Conservation (phyloP, 2,329 filamentous ascomycete genomes). For the Stenocarpella maydis region DNA sequence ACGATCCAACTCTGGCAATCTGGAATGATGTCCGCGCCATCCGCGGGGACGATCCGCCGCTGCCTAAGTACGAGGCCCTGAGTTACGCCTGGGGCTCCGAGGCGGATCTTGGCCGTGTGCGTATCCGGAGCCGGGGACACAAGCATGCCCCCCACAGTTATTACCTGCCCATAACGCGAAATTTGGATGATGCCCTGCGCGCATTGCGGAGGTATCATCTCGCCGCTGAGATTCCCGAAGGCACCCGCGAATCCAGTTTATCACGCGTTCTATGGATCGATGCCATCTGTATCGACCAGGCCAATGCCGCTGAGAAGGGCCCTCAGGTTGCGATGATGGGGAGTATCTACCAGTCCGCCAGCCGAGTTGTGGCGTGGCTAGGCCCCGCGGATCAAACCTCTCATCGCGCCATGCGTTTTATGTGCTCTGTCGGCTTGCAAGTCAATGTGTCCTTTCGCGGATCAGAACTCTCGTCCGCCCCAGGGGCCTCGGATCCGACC, state of each 20-base stretch:
- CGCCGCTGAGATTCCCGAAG: not conserved
- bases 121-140: not conserved
- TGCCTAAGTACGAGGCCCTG: conserved; percentile 8
- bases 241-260: not conserved
- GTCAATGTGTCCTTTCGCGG: conserved; percentile 3
- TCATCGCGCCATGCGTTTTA: not conserved
- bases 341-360: conserved; percentile 3
- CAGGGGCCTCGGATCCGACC: not conserved
- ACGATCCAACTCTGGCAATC: not conserved
- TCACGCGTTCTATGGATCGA: conserved; percentile 24
- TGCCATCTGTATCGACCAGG: no score
- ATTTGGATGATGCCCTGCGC: not conserved
- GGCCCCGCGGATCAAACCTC: conserved; percentile 9
- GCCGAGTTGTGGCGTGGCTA: conserved; percentile 26
- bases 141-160: not conserved
- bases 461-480: not conserved
- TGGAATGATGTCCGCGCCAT: not conserved
- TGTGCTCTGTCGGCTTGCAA: conserved; percentile 1
- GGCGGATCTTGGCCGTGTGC: not conserved
- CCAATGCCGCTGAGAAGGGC: conserved; percentile 6
- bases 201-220: not conserved
- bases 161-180: not conserved
- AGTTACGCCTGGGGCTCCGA: conserved; percentile 13
- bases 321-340: conserved; percentile 28
- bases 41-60: not conserved